Evolutionary conservation across 495 filamentous ascomycete species (phyloP).

Genomic region (Aspergillus coremiiformis): DNA sequence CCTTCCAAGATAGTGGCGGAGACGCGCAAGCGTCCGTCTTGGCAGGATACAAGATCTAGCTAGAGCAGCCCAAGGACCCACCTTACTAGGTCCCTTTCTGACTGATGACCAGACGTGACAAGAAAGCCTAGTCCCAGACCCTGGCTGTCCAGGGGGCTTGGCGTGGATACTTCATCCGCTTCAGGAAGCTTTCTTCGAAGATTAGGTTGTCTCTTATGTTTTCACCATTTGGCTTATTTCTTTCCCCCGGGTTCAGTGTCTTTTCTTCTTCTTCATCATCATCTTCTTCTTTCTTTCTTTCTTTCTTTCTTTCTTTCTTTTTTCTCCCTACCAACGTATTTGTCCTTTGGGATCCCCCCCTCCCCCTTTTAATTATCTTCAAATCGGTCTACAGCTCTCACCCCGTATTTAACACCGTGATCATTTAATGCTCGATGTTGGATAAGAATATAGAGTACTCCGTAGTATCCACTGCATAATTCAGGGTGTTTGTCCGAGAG

Average conservation of each 20-base stretch:
- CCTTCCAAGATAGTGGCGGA: slow-evolving; percentile 27
- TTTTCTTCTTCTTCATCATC: neutral
- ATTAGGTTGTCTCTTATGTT: neutral
- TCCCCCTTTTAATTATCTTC: neutral
- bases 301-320: too few species aligned
- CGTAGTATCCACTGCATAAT: neutral
- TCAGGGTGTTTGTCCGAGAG: neutral
- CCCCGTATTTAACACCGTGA: neutral
- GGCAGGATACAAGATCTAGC: slow-evolving; percentile 34
- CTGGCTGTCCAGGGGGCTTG: slow-evolving; percentile 21
- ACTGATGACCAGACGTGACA: slow-evolving; percentile 3
- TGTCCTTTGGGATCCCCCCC: neutral
- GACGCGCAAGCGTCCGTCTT: slow-evolving; percentile 45
- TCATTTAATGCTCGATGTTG: neutral
- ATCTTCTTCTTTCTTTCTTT: neutral
- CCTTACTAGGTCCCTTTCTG: slow-evolving; percentile 16
- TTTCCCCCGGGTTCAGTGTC: neutral
- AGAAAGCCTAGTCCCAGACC: slow-evolving; percentile 12
- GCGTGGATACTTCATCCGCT: slow-evolving; percentile 16
- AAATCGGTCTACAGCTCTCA: neutral
- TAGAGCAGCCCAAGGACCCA: slow-evolving; percentile 22
- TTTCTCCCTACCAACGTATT: too few species aligned
- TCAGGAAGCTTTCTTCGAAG: neutral
- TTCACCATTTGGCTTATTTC: neutral
- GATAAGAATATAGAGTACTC: neutral